These are phyloP conservation scores for Cinnamomum chago DNA, from an alignment of 164 flowering plant genomes.

Conservation along the genomic window DNA sequence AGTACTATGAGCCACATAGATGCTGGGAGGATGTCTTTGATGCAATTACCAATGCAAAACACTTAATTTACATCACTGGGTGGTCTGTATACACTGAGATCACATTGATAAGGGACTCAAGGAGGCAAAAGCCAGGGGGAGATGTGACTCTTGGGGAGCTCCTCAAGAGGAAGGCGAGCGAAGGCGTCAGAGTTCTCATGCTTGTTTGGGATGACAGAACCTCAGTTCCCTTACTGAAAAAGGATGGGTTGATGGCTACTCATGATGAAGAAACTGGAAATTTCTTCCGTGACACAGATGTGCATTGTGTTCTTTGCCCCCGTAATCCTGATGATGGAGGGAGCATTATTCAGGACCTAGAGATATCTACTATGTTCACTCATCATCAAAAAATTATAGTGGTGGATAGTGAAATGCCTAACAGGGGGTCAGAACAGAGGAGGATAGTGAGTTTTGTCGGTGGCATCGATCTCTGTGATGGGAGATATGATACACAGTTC, in stretches of 20 bases:
- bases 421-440: conserved; percentile 30
- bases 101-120: conserved; percentile 53
- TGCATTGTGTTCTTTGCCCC: conserved; percentile 66
- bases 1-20: conserved; percentile 52
- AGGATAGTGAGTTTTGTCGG: conserved; percentile 73
- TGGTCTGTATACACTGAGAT: conserved; percentile 77
- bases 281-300: conserved; percentile 48
- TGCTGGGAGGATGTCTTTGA: conserved; percentile 82
- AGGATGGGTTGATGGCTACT: conserved; percentile 73
- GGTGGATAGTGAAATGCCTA: conserved; percentile 51
- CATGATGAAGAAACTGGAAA: conserved; percentile 69
- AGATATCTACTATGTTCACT: conserved; percentile 70
- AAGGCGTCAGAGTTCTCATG: conserved; percentile 77
- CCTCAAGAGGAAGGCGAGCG: conserved; percentile 66
- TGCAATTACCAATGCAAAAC: conserved; percentile 63
- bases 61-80: conserved; percentile 70
- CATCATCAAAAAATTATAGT: conserved; percentile 77
- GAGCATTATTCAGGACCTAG: conserved; percentile 54
- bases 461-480: conserved; percentile 76
- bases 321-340: conserved; percentile 65
- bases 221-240: conserved; percentile 48
- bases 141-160: conserved; percentile 63
- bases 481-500: conserved; percentile 65
- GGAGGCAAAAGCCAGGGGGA: conserved; percentile 54
- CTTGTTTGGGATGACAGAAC: conserved; percentile 89